A percentile compares a stretch with the other conserved stretches of the same genome.
These are phyloP conservation scores for Hirsutella minnesotensis DNA, from an alignment of 2,329 filamentous ascomycete species.

Conservation along the genomic window DNA sequence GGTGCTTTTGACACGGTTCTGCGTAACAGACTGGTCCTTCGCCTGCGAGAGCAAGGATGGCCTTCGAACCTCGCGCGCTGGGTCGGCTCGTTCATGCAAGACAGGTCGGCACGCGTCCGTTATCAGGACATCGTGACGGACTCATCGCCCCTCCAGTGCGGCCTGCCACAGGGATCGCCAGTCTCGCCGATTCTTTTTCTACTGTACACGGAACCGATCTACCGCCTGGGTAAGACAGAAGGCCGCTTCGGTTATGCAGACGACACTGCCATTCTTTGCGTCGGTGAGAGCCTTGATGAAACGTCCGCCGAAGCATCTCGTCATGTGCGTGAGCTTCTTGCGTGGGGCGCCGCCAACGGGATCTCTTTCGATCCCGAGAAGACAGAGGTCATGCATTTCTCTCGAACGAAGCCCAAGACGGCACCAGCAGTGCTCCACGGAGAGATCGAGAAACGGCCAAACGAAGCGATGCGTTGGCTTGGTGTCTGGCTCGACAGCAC, in stretches of 20 bases:
- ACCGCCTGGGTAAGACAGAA: conserved; percentile 2
- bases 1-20: conserved; percentile 9
- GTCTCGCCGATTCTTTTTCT: conserved; percentile 9
- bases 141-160: conserved; percentile 2
- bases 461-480: background rate
- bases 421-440: background rate
- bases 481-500: background rate
- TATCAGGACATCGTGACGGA: conserved; percentile 4
- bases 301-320: background rate
- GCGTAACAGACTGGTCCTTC: conserved; percentile 7
- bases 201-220: conserved; percentile 8
- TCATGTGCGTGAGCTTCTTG: too few species aligned
- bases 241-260: background rate
- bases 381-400: background rate
- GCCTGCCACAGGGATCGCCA: conserved; percentile 8
- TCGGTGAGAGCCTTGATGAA: background rate
- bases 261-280: background rate
- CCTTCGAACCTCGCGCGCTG: conserved; percentile 5
- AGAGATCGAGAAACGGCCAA: background rate
- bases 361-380: background rate
- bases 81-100: conserved; percentile 7
- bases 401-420: background rate
- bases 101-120: background rate
- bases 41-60: conserved; percentile 8
- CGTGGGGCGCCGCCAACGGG: too few species aligned